Percentiles rank a stretch among this genome's conserved stretches.
phyloP scores from a whole-genome alignment of 192 early-diverging fungal species.

The Umbelopsis sp. region DNA sequence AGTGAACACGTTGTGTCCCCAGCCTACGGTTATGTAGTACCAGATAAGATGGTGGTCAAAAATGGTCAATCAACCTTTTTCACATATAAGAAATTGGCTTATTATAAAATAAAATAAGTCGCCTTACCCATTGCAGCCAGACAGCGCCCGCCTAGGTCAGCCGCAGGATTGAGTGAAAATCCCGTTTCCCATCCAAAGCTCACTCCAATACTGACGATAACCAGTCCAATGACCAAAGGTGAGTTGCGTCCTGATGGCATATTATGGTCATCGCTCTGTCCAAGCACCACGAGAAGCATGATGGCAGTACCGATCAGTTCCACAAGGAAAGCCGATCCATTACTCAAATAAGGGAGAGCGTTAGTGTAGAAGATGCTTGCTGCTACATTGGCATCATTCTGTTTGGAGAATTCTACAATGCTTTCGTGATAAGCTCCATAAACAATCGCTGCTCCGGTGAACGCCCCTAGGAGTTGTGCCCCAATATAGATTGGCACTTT shows the following conservation, averaged over 20 bases:
- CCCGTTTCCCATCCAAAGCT: slow-evolving; percentile 31
- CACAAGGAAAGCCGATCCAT: slow-evolving; percentile 55
- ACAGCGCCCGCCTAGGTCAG: slow-evolving; percentile 82
- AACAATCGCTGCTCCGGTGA: slow-evolving; percentile 44
- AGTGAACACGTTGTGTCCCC: slow-evolving; percentile 67
- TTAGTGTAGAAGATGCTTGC: slow-evolving; percentile 70
- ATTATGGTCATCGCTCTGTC: slow-evolving; percentile 44
- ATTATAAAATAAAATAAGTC: slow-evolving; percentile 5
- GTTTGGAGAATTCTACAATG: slow-evolving; percentile 21
- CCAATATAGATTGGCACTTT: slow-evolving; percentile 41
- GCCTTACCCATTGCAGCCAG: slow-evolving; percentile 48
- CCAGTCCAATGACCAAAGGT: slow-evolving; percentile 59
- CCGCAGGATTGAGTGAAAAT: slow-evolving; percentile 68
- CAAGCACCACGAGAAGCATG: slow-evolving; percentile 64
- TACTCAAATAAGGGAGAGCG: slow-evolving; percentile 55
- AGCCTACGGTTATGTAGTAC: slow-evolving; percentile 45
- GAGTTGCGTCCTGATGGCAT: slow-evolving; percentile 15
- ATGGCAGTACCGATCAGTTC: slow-evolving; percentile 75
- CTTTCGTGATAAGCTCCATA: slow-evolving; percentile 38
- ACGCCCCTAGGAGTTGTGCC: slow-evolving; percentile 50
- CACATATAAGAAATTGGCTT: not conserved
- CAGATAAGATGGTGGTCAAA: not conserved
- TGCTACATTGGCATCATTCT: not conserved
- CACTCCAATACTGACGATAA: slow-evolving; percentile 23
- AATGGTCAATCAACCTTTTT: not conserved